phyloP scores from a whole-genome alignment of 148 eudicot species.

The Bassia scoparia region DNA sequence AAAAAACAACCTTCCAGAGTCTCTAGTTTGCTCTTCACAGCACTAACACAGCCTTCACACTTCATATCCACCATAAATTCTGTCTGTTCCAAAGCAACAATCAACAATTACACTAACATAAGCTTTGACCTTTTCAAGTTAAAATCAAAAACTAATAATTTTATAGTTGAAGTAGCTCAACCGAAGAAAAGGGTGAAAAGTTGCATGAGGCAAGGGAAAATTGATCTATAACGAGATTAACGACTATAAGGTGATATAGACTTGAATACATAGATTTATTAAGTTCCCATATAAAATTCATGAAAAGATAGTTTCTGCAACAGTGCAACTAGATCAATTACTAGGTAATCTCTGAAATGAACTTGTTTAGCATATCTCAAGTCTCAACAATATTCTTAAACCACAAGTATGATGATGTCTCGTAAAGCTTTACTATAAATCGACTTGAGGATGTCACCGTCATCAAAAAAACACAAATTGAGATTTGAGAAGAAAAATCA shows the following conservation, averaged over 20 bases:
- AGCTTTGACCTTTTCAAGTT: neutral
- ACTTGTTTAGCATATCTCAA: neutral
- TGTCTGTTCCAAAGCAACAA: conserved; percentile 45
- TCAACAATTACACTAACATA: neutral
- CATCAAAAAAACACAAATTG: too few species aligned
- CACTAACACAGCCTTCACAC: conserved; percentile 82
- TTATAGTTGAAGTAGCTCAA: neutral
- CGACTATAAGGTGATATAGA: too few species aligned
- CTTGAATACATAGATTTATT: too few species aligned
- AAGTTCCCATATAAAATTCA: neutral
- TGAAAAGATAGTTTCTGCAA: neutral
- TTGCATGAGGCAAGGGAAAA: neutral
- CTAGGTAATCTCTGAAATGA: neutral
- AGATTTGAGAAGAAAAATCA: neutral
- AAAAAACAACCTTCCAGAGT: conserved; percentile 58
- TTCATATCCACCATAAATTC: conserved; percentile 97
- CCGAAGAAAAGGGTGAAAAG: neutral
- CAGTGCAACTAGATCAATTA: too few species aligned
- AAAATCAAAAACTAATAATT: neutral
- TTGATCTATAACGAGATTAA: too few species aligned
- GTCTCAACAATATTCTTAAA: neutral
- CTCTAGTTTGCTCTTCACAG: conserved; percentile 68
- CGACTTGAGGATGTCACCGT: too few species aligned
- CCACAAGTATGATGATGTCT: too few species aligned
- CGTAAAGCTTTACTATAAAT: too few species aligned